phyloP scores from a whole-genome alignment of 768 basidiomycete species.

The Lentinula raphanica region DNA sequence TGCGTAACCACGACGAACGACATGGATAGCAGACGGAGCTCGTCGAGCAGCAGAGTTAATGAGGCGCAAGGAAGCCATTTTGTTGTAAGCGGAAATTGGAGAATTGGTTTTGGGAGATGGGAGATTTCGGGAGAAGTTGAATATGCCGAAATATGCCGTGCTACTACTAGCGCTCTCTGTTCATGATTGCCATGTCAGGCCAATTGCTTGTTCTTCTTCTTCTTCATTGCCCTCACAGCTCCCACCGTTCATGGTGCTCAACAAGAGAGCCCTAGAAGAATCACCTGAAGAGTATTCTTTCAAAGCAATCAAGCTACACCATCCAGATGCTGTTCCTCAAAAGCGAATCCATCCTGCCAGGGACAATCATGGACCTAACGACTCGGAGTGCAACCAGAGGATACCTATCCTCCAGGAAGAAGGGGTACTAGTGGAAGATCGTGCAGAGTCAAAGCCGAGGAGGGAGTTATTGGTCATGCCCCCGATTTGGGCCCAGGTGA shows the following conservation, averaged over 20 bases:
- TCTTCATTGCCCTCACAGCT: no score
- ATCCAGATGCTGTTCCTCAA: neutral
- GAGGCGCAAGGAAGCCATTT: conserved; percentile 77
- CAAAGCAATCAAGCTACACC: neutral
- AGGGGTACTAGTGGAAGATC: neutral
- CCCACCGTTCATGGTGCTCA: neutral
- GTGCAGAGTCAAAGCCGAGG: neutral
- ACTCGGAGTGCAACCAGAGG: neutral
- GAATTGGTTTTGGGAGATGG: conserved; percentile 1
- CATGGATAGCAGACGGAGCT: conserved; percentile 42
- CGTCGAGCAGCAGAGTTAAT: conserved; percentile 60
- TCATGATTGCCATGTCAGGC: no score
- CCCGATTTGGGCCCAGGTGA: conserved; percentile 41
- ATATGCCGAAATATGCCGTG: neutral
- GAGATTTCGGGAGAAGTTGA: neutral
- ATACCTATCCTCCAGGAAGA: no score
- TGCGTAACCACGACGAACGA: conserved; percentile 82
- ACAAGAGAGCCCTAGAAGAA: neutral
- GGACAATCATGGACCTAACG: neutral
- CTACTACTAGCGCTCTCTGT: no score
- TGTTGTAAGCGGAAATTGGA: conserved; percentile 21
- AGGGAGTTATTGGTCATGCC: conserved; percentile 26
- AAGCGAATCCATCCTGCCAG: neutral
- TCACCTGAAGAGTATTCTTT: neutral
- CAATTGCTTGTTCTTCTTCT: no score